Base-by-base conservation (phyloP, 2,329 filamentous ascomycete genomes). In the Rhytidhysteron rufulum region DNA sequence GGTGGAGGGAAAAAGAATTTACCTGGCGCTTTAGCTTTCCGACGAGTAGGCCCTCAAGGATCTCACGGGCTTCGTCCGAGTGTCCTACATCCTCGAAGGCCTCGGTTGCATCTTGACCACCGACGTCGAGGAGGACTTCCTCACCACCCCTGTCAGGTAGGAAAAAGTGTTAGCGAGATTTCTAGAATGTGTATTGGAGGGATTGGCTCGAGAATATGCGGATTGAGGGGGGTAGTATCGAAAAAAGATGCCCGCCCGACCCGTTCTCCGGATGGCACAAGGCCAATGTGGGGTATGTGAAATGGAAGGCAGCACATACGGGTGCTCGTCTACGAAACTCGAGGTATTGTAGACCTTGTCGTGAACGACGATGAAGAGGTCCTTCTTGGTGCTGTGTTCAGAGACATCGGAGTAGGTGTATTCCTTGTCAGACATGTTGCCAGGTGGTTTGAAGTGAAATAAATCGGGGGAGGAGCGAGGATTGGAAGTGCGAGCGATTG, bases 31-130 rank as follows among this genome's bases (percentile, higher is more conserved):
- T 63, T 43, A 67, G 39, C 18, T 31, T 62, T 42, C 63, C 63
- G 25, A 66, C 62, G 19, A 63, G 54, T 51, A 67, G 48, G 27
- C 62, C 62, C 0, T 85, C 82, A 42, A 98, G 82, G 54, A 95
- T 91, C 75, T 97, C 91, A 54, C 93, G 85, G 54, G 93, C 93
- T 78, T 98, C 93, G 70, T 98, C 93, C 60, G 87, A 94, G 85
- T 98, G 93, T 64, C 93, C 93, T 62, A 98, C 93, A 71, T 98
- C 93, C 76, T 98, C 93, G 67, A 98, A 98, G 47, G 93, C 91
- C 74, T 97, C 93, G 58, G 91, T 95, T 60, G 87, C 86, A 70
- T 98, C 93, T 74, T 95, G 90, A 55, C 93, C 93, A 62, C 78
- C 93, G 50, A 97, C 90, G 57, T 98, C 93, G 55, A 98, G 85